Base-by-base conservation (phyloP, 768 basidiomycete species). In the Cubamyces lactineus region DNA sequence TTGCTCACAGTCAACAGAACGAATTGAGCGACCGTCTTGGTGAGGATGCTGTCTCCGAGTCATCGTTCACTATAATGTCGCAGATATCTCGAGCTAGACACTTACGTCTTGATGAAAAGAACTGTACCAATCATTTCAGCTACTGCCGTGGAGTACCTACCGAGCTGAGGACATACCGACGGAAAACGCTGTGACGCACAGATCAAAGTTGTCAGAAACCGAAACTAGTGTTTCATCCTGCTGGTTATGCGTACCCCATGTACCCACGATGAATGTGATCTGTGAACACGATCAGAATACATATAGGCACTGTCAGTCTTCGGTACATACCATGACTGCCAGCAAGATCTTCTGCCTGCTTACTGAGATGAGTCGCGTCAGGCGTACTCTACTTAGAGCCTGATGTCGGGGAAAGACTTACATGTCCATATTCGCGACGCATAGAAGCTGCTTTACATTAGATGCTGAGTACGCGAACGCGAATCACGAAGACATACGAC, bases 341-440 rank as follows among this genome's bases (percentile, higher is more conserved):
- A 56, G 28, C 30, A 56, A 41, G 9, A 21, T 4, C 19, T 38
- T 56, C n/a, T 46, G 24, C 24, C 30, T 46, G 30, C 54, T 46
- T 15, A 56, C 54, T 56, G 45, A 6, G 4, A 12, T 5, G 1
- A 28, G 23, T 13, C 16, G 13, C 19, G n/a, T 13, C 19, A 21
- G 34, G 34, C 5, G 9, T 23, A 5, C 23, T 24, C 46, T 47
- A 23, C 19, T 47, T 11, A 11, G 8, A 6, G 21, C 17, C 2
- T 26, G 28, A 30, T 5, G 30, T 11, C 19, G 19, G 3, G 4
- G 11, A 23, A 46, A 23, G 4, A 56, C 54, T 34, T 13, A 56
- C 54, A 28, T 2, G 54, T 56, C 54, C 54, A 56, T 12, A 56
- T 47, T 3, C 54, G 54, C 54, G 43, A 56, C 11, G 54, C 54